These are phyloP conservation scores for Penicillium pancosmium DNA, from an alignment of 495 filamentous ascomycete species.

Conservation along the genomic window DNA sequence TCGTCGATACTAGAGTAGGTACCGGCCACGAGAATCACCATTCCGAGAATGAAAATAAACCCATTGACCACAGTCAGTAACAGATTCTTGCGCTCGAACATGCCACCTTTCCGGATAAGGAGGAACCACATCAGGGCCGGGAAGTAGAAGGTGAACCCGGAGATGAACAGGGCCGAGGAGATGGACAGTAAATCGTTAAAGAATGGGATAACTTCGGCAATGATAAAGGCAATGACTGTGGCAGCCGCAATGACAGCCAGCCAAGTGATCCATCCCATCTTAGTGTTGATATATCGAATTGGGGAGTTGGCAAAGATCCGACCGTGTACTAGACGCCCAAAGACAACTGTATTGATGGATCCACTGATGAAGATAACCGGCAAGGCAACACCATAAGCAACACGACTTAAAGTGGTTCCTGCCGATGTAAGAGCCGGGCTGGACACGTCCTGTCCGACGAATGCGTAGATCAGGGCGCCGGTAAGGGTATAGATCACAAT, in stretches of 20 bases:
- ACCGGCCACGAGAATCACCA: constrained; percentile 56
- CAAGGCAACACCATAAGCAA: constrained; percentile 72
- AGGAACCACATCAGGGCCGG: constrained; percentile 65
- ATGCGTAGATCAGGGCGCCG: constrained; percentile 68
- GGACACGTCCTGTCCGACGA: constrained; percentile 63
- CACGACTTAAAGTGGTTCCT: constrained; percentile 58
- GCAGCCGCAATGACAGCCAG: constrained; percentile 52
- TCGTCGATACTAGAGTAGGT: constrained; percentile 60
- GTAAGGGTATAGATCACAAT: constrained; percentile 70
- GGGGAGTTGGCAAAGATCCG: constrained; percentile 56
- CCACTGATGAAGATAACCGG: constrained; percentile 74
- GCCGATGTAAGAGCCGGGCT: constrained; percentile 72
- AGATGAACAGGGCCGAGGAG: constrained; percentile 49
- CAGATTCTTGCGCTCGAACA: constrained; percentile 36
- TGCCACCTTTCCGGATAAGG: constrained; percentile 48
- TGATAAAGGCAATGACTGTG: constrained; percentile 65
- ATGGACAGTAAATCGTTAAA: constrained; percentile 64
- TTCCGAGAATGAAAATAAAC: constrained; percentile 35
- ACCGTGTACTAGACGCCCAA: constrained; percentile 62
- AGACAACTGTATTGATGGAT: constrained; percentile 64
- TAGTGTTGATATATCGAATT: constrained; percentile 60
- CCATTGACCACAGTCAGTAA: constrained; percentile 25
- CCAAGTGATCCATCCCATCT: constrained; percentile 62
- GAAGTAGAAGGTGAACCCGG: constrained; percentile 36
- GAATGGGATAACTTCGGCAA: constrained; percentile 71